Base-by-base conservation (phyloP, 2,329 filamentous ascomycete genomes). In the Colletotrichum gigasporum region DNA sequence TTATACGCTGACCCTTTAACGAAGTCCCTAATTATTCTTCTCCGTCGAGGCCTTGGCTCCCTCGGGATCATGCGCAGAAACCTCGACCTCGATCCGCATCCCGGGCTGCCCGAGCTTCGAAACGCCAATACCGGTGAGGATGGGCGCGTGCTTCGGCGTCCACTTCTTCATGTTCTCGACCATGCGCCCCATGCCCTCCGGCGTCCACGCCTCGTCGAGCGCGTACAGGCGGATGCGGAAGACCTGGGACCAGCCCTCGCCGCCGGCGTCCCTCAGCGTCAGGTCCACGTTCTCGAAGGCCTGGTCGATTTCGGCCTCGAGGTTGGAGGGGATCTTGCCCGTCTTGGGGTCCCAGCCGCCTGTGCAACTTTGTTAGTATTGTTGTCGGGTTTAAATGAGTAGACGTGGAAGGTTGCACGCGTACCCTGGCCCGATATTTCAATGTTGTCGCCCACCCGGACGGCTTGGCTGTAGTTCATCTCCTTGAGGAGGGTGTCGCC, bases 231-330 rank as follows among this genome's bases (percentile, higher is more conserved):
- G 75, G 3, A 80, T 71, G 0, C 72, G 72, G 66, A 71, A 81
- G 1, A 85, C 83, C 65, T 85, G 80, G 41, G 68, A 69, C 80
- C 80, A 83, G 4, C 80, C 81, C 60, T 82, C 77, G 1, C 81
- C 82, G 5, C 83, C 83, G 1, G 82, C 82, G 16, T 77, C 57
- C 30, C 74, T 77, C 5, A 85, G 69, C 8, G 68, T 70, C 2
- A 76, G 65, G 1, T 86, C 80, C 4, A 85, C 79, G 50, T 85
- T 86, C 1, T 68, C 69, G 68, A 86, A 86, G 0, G 82, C 79
- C 63, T 77, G 74, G 48, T 78, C 76, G 48, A 80, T 78, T 47
- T 81, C 72, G 0, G 69, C 70, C 44, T 73, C 72, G 51, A 78
- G 72, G 14, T 76, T 74, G 4, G 32, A 67, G n/a, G 68, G 24